Evolutionary conservation across 1,284 basidiomycete genomes (phyloP).

Genomic region (Farysia itapuensis): DNA sequence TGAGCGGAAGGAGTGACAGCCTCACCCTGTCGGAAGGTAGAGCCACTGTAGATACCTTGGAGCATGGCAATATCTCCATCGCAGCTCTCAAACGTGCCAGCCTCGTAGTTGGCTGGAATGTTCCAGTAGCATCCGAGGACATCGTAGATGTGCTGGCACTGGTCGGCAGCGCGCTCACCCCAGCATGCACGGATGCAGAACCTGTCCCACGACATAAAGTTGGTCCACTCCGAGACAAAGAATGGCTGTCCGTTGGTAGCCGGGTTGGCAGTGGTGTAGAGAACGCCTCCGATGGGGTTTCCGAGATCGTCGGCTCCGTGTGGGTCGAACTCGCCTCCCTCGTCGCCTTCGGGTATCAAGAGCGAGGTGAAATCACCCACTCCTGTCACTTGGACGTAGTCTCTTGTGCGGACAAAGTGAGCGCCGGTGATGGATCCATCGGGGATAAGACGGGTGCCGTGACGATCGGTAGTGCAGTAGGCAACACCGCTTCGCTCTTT

Average conservation of each 20-base stretch:
- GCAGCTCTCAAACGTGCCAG: constrained; percentile 47
- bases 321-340: constrained; percentile 54
- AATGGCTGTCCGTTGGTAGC: constrained; percentile 25
- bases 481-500: constrained; percentile 49
- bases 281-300: constrained; percentile 52
- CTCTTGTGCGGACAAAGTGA: constrained; percentile 51
- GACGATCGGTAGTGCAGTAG: constrained; percentile 54
- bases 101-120: constrained; percentile 45
- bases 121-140: constrained; percentile 54
- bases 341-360: constrained; percentile 34
- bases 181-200: constrained; percentile 55
- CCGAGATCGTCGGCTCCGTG: constrained; percentile 51
- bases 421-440: constrained; percentile 51
- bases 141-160: constrained; percentile 57
- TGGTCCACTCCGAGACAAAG: constrained; percentile 46
- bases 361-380: constrained; percentile 45
- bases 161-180: constrained; percentile 34
- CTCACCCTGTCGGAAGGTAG: constrained; percentile 51
- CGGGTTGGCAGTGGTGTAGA: constrained; percentile 52
- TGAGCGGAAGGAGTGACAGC: constrained; percentile 25
- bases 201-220: constrained; percentile 50
- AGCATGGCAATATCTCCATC: constrained; percentile 43
- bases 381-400: constrained; percentile 56
- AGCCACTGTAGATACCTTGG: constrained; percentile 47
- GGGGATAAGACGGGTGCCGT: constrained; percentile 56